phyloP scores from a whole-genome alignment of 768 basidiomycete species.

The Suillus lakei region DNA sequence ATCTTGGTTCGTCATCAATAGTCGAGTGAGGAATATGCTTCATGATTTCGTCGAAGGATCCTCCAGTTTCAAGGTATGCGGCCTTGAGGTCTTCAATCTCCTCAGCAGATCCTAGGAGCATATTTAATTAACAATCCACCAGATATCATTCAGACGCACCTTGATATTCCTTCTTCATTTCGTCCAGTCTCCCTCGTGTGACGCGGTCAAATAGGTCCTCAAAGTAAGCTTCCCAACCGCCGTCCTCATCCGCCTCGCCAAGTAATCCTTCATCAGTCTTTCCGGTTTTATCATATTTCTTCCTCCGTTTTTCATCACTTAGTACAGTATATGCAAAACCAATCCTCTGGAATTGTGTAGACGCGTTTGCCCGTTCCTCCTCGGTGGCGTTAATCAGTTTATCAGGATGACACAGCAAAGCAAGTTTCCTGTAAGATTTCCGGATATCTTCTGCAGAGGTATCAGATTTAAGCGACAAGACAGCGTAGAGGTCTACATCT shows the following conservation, averaged over 20 bases:
- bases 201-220: slow-evolving; percentile 87
- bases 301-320: slow-evolving; percentile 73
- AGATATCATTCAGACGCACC: slow-evolving; percentile 47
- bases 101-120: slow-evolving; percentile 73
- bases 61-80: slow-evolving; percentile 74
- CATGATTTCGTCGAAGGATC: slow-evolving; percentile 84
- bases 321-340: slow-evolving; percentile 94
- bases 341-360: slow-evolving; percentile 87
- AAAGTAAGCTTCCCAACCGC: slow-evolving; percentile 94
- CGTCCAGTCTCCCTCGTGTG: slow-evolving; percentile 84
- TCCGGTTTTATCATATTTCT: slow-evolving; percentile 85
- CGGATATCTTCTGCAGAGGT: slow-evolving; percentile 73
- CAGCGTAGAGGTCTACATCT: slow-evolving; percentile 75
- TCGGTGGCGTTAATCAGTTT: slow-evolving; percentile 73
- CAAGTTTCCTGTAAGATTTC: slow-evolving; percentile 84
- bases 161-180: slow-evolving; percentile 95
- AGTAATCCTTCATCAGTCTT: slow-evolving; percentile 82
- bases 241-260: slow-evolving; percentile 73
- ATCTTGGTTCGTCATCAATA: slow-evolving; percentile 83
- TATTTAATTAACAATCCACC: neutral
- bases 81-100: slow-evolving; percentile 79
- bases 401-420: slow-evolving; percentile 88
- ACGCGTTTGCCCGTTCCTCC: slow-evolving; percentile 66
- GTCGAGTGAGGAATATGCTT: slow-evolving; percentile 85
- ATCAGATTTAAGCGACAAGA: slow-evolving; percentile 60